Evolutionary conservation across 1,284 basidiomycete genomes (phyloP).

Genomic region (Cutaneotrichosporon sp.): DNA sequence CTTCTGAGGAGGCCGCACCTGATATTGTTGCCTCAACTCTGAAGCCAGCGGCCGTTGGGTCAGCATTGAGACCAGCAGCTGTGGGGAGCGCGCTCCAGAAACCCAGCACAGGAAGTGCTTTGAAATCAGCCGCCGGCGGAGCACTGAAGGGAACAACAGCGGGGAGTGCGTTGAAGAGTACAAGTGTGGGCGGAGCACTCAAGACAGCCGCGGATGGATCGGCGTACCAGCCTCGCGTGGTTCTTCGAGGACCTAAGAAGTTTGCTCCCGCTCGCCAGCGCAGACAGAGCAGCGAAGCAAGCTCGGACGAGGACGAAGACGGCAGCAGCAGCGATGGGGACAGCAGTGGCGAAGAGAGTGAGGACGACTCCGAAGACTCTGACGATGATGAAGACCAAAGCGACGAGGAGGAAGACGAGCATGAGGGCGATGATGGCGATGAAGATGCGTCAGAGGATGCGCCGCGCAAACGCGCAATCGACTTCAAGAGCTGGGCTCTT

Average conservation of each 20-base stretch:
- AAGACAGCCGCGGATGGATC: conserved; percentile 20
- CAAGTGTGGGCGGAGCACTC: conserved; percentile 1
- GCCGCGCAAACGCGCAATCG: conserved; percentile 47
- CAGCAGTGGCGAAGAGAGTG: conserved; percentile 22
- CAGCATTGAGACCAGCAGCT: conserved; percentile 2
- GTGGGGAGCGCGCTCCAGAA: conserved; percentile 6
- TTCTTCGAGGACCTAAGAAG: conserved; percentile 23
- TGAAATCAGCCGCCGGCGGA: background rate
- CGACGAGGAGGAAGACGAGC: conserved; percentile 18
- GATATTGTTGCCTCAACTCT: background rate
- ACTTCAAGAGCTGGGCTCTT: conserved; percentile 81
- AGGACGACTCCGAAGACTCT: conserved; percentile 24
- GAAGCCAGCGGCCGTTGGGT: background rate
- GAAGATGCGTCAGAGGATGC: conserved; percentile 20
- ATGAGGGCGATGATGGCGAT: conserved; percentile 13
- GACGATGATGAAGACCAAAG: too few relatives aligned
- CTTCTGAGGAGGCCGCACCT: background rate
- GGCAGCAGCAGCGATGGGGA: conserved; percentile 18
- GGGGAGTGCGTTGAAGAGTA: conserved; percentile 6
- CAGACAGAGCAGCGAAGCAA: conserved; percentile 17
- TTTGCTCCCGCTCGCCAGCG: conserved; percentile 17
- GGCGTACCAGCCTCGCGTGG: conserved; percentile 30
- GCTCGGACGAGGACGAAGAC: conserved; percentile 16
- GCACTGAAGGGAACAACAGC: background rate
- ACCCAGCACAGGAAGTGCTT: background rate